Evolutionary conservation across 2,329 filamentous ascomycete genomes (phyloP).

Genomic region (Furcasterigmium furcatum): DNA sequence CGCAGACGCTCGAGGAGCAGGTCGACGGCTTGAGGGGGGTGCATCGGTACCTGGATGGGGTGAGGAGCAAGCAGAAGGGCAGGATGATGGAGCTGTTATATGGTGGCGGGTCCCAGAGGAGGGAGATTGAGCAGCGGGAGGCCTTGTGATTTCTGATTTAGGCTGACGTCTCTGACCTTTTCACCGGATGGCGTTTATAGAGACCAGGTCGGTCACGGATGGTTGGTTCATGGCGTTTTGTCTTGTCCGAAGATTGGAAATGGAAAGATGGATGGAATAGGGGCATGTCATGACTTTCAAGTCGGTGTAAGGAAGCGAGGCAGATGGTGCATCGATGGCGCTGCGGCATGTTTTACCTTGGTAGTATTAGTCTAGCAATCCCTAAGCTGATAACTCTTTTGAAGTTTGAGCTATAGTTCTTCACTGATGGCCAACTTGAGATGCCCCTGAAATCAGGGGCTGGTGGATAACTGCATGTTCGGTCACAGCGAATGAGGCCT

Average conservation of each 20-base stretch:
- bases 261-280: not conserved
- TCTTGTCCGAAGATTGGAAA: not conserved
- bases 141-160: no score
- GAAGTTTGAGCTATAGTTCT: no score
- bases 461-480: not conserved
- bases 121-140: constrained; percentile 25
- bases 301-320: no score
- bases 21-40: constrained; percentile 79
- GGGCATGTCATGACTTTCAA: not conserved
- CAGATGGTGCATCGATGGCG: not conserved
- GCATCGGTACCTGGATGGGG: constrained; percentile 70
- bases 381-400: no score
- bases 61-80: constrained; percentile 76
- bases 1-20: constrained; percentile 78
- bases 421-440: no score
- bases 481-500: no score
- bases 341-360: not conserved
- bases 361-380: not conserved
- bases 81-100: constrained; percentile 81
- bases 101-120: constrained; percentile 35
- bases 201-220: not conserved
- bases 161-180: not conserved
- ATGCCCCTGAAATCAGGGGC: no score
- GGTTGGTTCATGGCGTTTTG: no score
- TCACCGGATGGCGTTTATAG: no score